These are phyloP conservation scores for Phialocephala subalpina DNA, from an alignment of 2,329 filamentous ascomycete species.

Conservation along the genomic window DNA sequence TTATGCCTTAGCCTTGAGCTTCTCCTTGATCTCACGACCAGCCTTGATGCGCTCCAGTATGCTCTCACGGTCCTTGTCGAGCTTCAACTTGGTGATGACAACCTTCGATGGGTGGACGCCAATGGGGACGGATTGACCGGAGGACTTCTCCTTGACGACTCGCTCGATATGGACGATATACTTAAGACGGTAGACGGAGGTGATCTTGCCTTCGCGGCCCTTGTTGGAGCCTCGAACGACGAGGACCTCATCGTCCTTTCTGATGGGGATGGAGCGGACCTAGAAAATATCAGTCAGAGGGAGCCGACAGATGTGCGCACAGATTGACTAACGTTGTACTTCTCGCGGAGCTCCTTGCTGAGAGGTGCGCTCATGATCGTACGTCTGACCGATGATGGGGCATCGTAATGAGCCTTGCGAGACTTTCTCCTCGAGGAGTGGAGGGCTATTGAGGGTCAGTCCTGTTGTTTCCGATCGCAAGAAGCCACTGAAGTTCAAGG, in stretches of 20 bases:
- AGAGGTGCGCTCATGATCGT: slow-evolving; percentile 97
- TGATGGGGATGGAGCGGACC: slow-evolving; percentile 95
- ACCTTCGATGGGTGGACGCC: slow-evolving; percentile 97
- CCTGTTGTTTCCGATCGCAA: background rate
- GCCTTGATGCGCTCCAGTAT: slow-evolving; percentile 86
- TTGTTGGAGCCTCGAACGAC: slow-evolving; percentile 95
- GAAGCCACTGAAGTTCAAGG: background rate
- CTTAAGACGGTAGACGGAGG: slow-evolving; percentile 97
- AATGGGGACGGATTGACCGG: slow-evolving; percentile 93
- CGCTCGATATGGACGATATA: slow-evolving; percentile 98
- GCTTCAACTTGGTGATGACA: slow-evolving; percentile 98
- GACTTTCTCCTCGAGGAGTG: slow-evolving; percentile 95
- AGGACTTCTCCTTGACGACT: slow-evolving; percentile 95
- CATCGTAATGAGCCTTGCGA: slow-evolving; percentile 97
- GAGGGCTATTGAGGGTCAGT: slow-evolving; percentile 55
- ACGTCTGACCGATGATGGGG: slow-evolving; percentile 92
- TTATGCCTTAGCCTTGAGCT: slow-evolving; percentile 51
- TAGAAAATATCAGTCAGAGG: slow-evolving; percentile 48
- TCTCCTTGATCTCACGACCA: slow-evolving; percentile 79
- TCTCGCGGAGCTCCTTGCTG: slow-evolving; percentile 96
- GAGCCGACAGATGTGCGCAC: background rate
- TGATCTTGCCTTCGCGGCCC: slow-evolving; percentile 98
- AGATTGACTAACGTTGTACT: slow-evolving; percentile 87
- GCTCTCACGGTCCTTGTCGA: slow-evolving; percentile 92
- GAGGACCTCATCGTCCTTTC: slow-evolving; percentile 95